Conservation (phyloP, 495 filamentous ascomycete species). For the Penicillium paxilli region DNA sequence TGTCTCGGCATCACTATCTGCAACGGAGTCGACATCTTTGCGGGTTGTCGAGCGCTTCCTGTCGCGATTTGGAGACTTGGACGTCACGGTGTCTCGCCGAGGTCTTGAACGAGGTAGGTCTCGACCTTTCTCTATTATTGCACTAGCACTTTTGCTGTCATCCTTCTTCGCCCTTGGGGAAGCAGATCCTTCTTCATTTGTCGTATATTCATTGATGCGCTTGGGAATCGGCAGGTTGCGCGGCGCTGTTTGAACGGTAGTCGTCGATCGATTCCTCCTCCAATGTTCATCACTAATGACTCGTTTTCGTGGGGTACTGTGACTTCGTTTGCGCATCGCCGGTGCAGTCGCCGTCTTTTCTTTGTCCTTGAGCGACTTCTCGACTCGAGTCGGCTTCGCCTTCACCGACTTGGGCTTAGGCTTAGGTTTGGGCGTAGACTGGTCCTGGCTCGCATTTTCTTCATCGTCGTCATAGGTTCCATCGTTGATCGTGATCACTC, state of each 20-base stretch:
- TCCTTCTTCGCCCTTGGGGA: slow-evolving; percentile 22
- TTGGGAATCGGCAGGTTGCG: slow-evolving; percentile 52
- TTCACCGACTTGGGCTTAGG: slow-evolving; percentile 27
- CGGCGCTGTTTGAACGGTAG: slow-evolving; percentile 47
- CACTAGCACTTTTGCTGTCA: slow-evolving; percentile 19
- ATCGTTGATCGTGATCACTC: slow-evolving; percentile 52
- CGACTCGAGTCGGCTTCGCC: slow-evolving; percentile 15
- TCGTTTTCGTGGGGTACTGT: slow-evolving; percentile 68
- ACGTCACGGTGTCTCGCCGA: slow-evolving; percentile 1
- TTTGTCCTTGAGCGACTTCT: neutral
- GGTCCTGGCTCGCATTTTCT: slow-evolving; percentile 27
- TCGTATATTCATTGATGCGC: slow-evolving; percentile 44
- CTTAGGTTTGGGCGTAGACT: slow-evolving; percentile 30
- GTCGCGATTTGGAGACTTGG: slow-evolving; percentile 14
- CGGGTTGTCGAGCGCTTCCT: slow-evolving; percentile 10
- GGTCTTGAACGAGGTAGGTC: slow-evolving; percentile 8
- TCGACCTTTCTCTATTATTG: slow-evolving; percentile 16
- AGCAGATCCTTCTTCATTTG: slow-evolving; percentile 38
- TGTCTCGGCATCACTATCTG: slow-evolving; percentile 25
- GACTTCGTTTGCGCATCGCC: slow-evolving; percentile 36
- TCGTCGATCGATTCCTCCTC: slow-evolving; percentile 52
- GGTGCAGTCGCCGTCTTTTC: slow-evolving; percentile 9
- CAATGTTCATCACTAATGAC: slow-evolving; percentile 82
- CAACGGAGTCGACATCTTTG: slow-evolving; percentile 18
- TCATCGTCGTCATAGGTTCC: slow-evolving; percentile 39